Conservation (phyloP, 306 rosid species). For the Purshia tridentata region DNA sequence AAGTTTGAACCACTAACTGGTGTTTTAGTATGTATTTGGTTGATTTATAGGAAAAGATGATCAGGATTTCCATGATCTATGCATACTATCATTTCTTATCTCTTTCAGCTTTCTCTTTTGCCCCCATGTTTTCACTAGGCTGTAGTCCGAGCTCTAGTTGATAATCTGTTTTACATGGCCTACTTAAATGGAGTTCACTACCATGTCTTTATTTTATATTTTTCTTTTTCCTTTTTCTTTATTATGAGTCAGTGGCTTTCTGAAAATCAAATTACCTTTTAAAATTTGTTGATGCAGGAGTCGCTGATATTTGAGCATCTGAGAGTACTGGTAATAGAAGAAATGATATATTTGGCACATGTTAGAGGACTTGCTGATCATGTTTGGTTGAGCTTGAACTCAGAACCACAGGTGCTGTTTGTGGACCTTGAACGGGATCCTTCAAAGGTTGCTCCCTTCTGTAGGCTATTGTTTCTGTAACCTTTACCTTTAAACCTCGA, state of each 20-base stretch:
- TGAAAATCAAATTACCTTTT: background rate
- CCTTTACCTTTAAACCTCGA: background rate
- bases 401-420: constrained; percentile 48
- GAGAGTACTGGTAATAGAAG: constrained; percentile 75
- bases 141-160: background rate
- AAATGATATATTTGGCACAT: constrained; percentile 83
- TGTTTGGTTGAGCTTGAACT: constrained; percentile 47
- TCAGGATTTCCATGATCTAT: background rate
- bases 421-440: constrained; percentile 81
- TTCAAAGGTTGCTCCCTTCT: constrained; percentile 52
- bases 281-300: constrained; percentile 34
- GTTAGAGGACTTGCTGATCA: constrained; percentile 44
- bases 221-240: constrained; percentile 6
- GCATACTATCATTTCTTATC: background rate
- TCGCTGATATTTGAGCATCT: constrained; percentile 50
- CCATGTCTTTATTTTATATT: background rate
- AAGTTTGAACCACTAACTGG: background rate
- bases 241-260: background rate
- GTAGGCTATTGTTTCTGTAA: background rate
- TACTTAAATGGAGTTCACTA: background rate
- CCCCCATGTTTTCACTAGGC: background rate
- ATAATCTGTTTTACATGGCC: background rate
- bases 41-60: background rate
- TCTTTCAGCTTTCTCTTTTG: background rate
- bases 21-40: constrained; percentile 2